These are phyloP conservation scores for Emergomyces orientalis DNA, from an alignment of 2,329 filamentous ascomycete species.

Conservation along the genomic window DNA sequence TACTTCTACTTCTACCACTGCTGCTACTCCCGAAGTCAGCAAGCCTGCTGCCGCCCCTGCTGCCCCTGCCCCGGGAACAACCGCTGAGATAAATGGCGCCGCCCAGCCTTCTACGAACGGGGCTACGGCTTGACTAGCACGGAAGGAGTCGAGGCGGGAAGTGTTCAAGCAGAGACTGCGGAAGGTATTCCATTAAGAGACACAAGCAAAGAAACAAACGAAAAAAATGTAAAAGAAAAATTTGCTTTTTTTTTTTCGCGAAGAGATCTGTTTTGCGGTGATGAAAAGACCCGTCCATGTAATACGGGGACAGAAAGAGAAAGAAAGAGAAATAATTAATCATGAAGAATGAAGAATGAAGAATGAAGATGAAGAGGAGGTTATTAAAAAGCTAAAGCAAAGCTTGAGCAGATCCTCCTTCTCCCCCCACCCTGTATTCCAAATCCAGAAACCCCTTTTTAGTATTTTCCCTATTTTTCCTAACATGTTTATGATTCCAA, in stretches of 20 bases:
- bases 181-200: neutral
- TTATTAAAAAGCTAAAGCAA: neutral
- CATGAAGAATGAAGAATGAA: neutral
- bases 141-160: neutral
- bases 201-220: neutral
- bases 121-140: conserved; percentile 10
- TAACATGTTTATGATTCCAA: neutral
- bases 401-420: neutral
- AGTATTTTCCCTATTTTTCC: neutral
- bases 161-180: neutral
- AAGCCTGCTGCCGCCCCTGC: too few species aligned
- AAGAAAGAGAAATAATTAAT: neutral
- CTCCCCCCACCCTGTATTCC: neutral
- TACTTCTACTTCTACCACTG: neutral
- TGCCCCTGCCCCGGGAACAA: neutral
- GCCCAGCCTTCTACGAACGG: conserved; percentile 1
- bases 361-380: neutral
- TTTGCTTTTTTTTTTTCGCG: neutral
- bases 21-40: too few species aligned
- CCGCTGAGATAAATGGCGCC: conserved; percentile 9
- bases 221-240: neutral
- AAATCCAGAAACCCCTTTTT: neutral
- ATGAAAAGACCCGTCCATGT: too few species aligned
- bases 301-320: too few species aligned
- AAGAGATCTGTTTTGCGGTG: too few species aligned